Conservation (phyloP, 306 rosid species). For the Carpinus viminea region DNA sequence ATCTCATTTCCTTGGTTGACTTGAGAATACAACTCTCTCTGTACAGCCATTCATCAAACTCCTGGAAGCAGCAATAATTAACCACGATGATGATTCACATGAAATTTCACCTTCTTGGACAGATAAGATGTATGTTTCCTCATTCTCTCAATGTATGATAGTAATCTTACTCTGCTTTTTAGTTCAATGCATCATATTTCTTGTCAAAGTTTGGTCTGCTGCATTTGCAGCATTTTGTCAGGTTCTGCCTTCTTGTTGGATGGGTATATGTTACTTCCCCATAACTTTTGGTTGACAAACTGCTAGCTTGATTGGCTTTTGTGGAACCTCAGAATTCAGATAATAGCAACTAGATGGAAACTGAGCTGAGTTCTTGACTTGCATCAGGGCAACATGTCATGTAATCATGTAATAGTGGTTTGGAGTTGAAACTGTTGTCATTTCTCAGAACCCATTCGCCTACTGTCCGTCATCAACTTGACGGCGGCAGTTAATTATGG, state of each 20-base stretch:
- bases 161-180: background rate
- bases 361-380: too few relatives aligned
- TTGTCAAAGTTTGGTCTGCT: background rate
- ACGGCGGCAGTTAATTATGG: too few relatives aligned
- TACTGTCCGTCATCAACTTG: too few relatives aligned
- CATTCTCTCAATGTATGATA: background rate
- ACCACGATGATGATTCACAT: too few relatives aligned
- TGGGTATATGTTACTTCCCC: too few relatives aligned
- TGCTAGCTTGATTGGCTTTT: background rate
- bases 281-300: background rate
- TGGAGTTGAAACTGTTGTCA: too few relatives aligned
- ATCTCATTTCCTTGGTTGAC: background rate
- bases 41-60: background rate
- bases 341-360: too few relatives aligned
- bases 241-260: background rate
- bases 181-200: background rate
- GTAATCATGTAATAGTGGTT: too few relatives aligned
- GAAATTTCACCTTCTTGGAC: background rate
- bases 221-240: background rate
- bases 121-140: background rate
- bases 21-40: constrained; percentile 10
- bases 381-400: too few relatives aligned
- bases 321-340: background rate
- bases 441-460: too few relatives aligned
- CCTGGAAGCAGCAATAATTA: background rate